Conservation (phyloP, 2,329 filamentous ascomycete genomes). For the Alternaria brassicae region DNA sequence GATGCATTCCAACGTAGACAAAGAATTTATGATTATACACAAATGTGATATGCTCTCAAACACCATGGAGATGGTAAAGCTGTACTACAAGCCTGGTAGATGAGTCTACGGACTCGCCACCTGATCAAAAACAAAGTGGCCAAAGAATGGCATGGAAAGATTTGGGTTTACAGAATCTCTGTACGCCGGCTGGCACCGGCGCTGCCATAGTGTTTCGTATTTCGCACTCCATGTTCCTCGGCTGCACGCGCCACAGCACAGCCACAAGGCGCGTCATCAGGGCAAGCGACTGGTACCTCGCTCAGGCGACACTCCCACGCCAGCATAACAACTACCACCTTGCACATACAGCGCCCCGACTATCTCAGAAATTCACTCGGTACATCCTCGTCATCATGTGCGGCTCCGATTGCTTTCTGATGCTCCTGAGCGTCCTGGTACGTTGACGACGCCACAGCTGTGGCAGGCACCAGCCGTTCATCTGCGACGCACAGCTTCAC, state of each 20-base stretch:
- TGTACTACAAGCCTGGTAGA: background rate
- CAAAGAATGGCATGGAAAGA: background rate
- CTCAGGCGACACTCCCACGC: conserved; percentile 15
- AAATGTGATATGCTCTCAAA: background rate
- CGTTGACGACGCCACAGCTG: conserved; percentile 34
- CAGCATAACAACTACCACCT: conserved; percentile 7
- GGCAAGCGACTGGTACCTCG: conserved; percentile 5
- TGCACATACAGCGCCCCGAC: background rate
- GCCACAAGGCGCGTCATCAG: conserved; percentile 21
- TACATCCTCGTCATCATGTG: conserved; percentile 57
- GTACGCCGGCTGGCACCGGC: background rate
- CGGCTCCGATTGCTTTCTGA: conserved; percentile 66
- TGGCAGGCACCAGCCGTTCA: conserved; percentile 5
- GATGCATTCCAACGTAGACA: background rate
- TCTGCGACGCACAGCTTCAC: background rate
- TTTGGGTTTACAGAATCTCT: background rate
- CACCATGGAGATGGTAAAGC: too few relatives aligned
- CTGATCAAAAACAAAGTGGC: background rate
- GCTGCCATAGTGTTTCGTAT: background rate
- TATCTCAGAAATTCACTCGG: background rate
- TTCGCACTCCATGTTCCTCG: background rate
- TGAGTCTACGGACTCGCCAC: background rate
- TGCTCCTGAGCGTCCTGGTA: conserved; percentile 67
- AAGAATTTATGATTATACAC: background rate
- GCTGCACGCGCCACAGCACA: conserved; percentile 12